Base-by-base conservation (phyloP, 2,329 filamentous ascomycete species). In the Penicillium sp. region DNA sequence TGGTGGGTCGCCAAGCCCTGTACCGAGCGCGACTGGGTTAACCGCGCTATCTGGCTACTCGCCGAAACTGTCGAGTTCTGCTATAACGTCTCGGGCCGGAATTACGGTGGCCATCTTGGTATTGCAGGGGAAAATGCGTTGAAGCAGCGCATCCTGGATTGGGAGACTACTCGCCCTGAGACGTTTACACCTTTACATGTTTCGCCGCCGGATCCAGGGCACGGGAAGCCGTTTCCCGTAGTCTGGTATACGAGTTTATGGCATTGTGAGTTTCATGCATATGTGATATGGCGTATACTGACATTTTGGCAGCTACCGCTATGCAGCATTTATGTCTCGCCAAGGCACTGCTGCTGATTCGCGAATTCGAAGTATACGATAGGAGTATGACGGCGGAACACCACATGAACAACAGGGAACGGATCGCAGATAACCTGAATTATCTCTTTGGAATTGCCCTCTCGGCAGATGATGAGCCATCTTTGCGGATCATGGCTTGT, bases 61-160 rank as follows among this genome's bases (percentile, higher is more conserved):
- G 66, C 66, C 3, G 64, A 67, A 40, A 64, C 65, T 0, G 61
- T 69, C 28, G 66, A 68, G 15, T 61, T 64, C 41, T 69, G 66
- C 28, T 69, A 66, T 46, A 59, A 61, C 50, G 44, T 52, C 12
- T 47, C 53, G 0, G 61, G 58, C 5, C 55, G 50, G 4, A 28
- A 28, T 3, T 54, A 56, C 18, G 58, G 56, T 2, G 47, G 50
- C 12, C 52, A 57, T 13, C 29, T 59, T 7, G 57, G 53, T 9
- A 25, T 53, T 15, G 49, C 52, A 1, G 53, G 57, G 20, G 57
- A 59, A 28, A 50, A 46, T 18, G 46, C 57, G 1, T 43, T 69
- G 3, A 63, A 58, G 25, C 54, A 50, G 37, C 60, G 59, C 18
- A 61, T 69, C 44, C 43, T 48, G 4, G 54, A 59, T 4, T 69